A percentile compares a stretch with the other conserved stretches of the same genome.
These are phyloP conservation scores for Talaromyces thailandensis DNA, from an alignment of 495 filamentous ascomycete species.

Conservation along the genomic window DNA sequence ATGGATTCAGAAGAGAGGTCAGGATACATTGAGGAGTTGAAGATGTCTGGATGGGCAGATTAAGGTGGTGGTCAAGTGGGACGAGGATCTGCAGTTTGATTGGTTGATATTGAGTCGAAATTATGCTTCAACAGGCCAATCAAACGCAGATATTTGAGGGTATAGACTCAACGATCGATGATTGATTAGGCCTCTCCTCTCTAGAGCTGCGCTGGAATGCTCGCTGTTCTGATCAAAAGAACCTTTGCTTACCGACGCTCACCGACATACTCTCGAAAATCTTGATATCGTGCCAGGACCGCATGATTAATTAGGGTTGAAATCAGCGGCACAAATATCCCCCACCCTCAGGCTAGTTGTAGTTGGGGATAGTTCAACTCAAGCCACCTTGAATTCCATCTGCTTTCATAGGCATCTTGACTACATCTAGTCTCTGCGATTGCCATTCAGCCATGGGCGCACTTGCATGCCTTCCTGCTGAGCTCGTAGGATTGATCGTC, in stretches of 20 bases:
- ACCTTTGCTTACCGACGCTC: background rate
- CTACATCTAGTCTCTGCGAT: background rate
- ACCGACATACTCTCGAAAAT: background rate
- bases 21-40: background rate
- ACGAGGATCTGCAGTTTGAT: background rate
- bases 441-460: background rate
- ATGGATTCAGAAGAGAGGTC: background rate
- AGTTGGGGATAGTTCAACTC: background rate
- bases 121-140: background rate
- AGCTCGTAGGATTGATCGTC: background rate
- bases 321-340: background rate
- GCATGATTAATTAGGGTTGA: background rate
- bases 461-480: background rate
- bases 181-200: background rate
- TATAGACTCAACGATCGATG: background rate
- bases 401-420: background rate
- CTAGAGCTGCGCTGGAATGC: background rate
- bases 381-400: background rate
- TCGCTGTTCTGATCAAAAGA: background rate
- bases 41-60: background rate
- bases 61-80: background rate
- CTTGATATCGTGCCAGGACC: background rate
- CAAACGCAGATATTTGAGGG: background rate
- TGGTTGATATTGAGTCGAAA: background rate
- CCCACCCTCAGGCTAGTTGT: background rate